A percentile compares a stretch with the other conserved stretches of the same genome.
Conservation (phyloP, 306 rosid species). For the Citrullus colocynthis region DNA sequence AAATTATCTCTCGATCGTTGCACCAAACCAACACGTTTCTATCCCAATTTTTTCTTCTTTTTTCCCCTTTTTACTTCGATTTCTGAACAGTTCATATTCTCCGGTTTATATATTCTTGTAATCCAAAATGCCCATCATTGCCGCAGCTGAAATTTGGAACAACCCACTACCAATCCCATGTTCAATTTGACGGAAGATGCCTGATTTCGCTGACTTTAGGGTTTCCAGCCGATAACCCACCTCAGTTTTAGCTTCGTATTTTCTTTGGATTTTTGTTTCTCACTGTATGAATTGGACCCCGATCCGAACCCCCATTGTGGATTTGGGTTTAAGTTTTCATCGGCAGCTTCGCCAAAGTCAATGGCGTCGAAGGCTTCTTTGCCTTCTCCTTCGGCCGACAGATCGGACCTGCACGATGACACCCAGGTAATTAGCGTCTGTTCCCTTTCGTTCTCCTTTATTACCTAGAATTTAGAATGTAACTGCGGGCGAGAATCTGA, state of each 20-base stretch:
- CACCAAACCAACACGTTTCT: slow-evolving; percentile 3
- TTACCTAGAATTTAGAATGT: background rate
- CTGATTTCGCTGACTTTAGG: slow-evolving; percentile 39
- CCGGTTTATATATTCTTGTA: background rate
- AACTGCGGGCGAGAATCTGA: background rate
- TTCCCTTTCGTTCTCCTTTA: background rate
- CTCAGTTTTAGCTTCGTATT: background rate
- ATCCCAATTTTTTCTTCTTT: background rate
- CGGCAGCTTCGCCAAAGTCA: slow-evolving; percentile 31
- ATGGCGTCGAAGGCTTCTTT: slow-evolving; percentile 71
- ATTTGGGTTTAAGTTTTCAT: slow-evolving; percentile 19
- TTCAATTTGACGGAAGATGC: background rate
- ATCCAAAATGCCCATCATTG: slow-evolving; percentile 7
- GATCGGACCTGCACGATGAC: slow-evolving; percentile 37
- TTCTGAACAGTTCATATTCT: background rate
- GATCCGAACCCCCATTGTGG: slow-evolving; percentile 34
- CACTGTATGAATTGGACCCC: slow-evolving; percentile 50
- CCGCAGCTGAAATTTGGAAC: slow-evolving; percentile 24
- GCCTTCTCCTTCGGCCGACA: slow-evolving; percentile 40
- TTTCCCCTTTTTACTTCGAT: background rate
- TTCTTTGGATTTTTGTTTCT: background rate
- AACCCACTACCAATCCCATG: slow-evolving; percentile 4
- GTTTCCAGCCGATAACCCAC: slow-evolving; percentile 33
- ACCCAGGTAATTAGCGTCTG: slow-evolving; percentile 26
- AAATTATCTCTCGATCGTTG: slow-evolving; percentile 9